Evolutionary conservation across 2,329 filamentous ascomycete genomes (phyloP), one percentile per base, ranked within the genome.

Genomic region (Trichoderma sp.): DNA sequence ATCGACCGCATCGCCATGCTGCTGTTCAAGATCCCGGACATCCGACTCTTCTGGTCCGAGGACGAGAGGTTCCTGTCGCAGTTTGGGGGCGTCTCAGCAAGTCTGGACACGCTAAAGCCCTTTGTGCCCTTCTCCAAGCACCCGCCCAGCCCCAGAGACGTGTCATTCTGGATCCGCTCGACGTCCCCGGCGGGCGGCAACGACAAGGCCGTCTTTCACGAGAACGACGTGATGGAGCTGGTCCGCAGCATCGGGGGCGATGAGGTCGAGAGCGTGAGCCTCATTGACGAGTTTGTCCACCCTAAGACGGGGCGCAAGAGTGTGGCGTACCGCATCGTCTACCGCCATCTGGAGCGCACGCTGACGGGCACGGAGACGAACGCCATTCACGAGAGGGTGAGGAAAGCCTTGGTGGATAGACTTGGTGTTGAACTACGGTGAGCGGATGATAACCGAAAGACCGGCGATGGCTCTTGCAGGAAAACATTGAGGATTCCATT

Each of bases 1-100:
- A 89, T 99, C 33, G 97, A 99, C 84, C 91, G 97, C 77, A 96
- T 99, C 77, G 96, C 97, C 76, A 99, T 99, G 97, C 90, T 99
- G 45, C 90, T 99, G 29, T 99, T 98, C 87, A 93, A 94, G 76
- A 97, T 99, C 76, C 95, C 95, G 0, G 97, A 99, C 82, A 99
- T 99, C 79, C 93, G 97, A 14, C 91, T 98, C 5, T 98, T 99
- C 87, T 99, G 97, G 97, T 97, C 94, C 38, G 87, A 88, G 73
- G 97, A 99, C 83, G 82, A 89, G 80, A 91, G 97, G 9, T 99
- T 99, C 85, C 85, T 97, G n/a, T 87, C 86, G 12, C 97, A 99
- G 84, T 99, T 99, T 84, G 87, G 85, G 27, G 90, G 91, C 53
- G 87, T 92, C 3, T 89, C 89, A 3, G 87, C 87, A 66, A 80